Percentiles rank a stretch among this genome's conserved stretches.
phyloP scores from a whole-genome alignment of 2,329 filamentous ascomycete genomes.

The Venturia carpophila region DNA sequence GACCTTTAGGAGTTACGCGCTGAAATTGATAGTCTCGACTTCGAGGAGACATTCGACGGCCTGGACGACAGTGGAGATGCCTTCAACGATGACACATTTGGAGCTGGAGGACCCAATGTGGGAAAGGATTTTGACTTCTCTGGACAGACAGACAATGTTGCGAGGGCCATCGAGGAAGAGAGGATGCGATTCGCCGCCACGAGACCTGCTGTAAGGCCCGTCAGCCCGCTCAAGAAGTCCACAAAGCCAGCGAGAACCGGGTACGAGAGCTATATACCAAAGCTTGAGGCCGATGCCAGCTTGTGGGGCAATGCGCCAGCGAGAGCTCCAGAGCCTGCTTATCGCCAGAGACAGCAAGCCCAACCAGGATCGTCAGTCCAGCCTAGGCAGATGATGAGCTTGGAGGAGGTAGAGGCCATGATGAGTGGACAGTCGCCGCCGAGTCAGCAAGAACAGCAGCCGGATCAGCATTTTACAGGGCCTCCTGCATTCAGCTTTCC shows the following conservation, averaged over 20 bases:
- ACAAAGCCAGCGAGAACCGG: conserved; percentile 64
- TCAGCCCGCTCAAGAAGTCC: conserved; percentile 36
- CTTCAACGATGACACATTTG: conserved; percentile 95
- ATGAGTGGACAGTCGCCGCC: conserved; percentile 49
- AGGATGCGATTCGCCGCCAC: conserved; percentile 71
- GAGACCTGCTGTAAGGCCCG: conserved; percentile 35
- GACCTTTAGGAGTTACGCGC: conserved; percentile 33
- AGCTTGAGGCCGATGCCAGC: conserved; percentile 84
- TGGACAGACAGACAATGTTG: conserved; percentile 79
- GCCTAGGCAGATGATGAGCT: conserved; percentile 76
- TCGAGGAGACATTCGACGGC: conserved; percentile 96
- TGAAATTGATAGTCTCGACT: conserved; percentile 60
- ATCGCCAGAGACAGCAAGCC: conserved; percentile 26
- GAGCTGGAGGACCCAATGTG: conserved; percentile 45
- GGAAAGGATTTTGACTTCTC: conserved; percentile 98
- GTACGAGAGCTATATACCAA: conserved; percentile 82
- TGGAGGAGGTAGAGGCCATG: conserved; percentile 93
- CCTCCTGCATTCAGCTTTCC: conserved; percentile 16
- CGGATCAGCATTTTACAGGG: conserved; percentile 10
- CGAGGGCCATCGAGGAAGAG: conserved; percentile 82
- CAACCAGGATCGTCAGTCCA: conserved; percentile 26
- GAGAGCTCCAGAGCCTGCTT: conserved; percentile 36
- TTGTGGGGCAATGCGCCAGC: conserved; percentile 77
- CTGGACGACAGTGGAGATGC: conserved; percentile 86
- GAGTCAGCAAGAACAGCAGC: conserved; percentile 22